Conservation (phyloP, 257 asterid genomes). For the Linderniella brevidens region DNA sequence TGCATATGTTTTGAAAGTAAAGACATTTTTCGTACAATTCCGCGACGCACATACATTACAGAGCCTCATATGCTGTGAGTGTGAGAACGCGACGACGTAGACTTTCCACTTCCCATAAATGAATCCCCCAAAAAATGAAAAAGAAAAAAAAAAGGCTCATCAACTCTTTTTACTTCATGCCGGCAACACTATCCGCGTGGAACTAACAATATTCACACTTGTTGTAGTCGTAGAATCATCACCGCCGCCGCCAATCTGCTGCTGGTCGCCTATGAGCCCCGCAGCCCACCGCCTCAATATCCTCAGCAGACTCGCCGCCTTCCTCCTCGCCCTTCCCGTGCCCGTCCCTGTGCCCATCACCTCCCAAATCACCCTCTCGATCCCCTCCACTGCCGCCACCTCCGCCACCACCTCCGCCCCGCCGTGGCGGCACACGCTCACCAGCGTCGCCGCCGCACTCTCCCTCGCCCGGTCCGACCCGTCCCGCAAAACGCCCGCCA, state of each 20-base stretch:
- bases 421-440: slow-evolving; percentile 61
- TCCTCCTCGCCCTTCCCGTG: slow-evolving; percentile 56
- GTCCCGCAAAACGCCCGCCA: slow-evolving; percentile 36
- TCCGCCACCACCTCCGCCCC: slow-evolving; percentile 68
- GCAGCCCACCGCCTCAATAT: slow-evolving; percentile 82
- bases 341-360: slow-evolving; percentile 76
- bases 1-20: too few species aligned
- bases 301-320: slow-evolving; percentile 68
- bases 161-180: slow-evolving; percentile 11
- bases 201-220: slow-evolving; percentile 30
- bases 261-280: slow-evolving; percentile 31
- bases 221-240: slow-evolving; percentile 8
- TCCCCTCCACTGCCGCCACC: slow-evolving; percentile 43
- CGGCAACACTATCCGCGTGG: slow-evolving; percentile 39
- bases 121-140: not conserved
- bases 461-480: slow-evolving; percentile 60
- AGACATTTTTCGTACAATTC: too few species aligned
- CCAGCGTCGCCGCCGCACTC: slow-evolving; percentile 61
- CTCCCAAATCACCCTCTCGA: slow-evolving; percentile 74
- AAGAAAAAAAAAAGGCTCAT: not conserved
- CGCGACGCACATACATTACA: too few species aligned
- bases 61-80: too few species aligned
- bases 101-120: too few species aligned
- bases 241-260: slow-evolving; percentile 8
- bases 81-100: too few species aligned